Evolutionary conservation across 2,329 filamentous ascomycete genomes (phyloP), one percentile per base, ranked within the genome.

Genomic region (Tolypocladium tropicale): DNA sequence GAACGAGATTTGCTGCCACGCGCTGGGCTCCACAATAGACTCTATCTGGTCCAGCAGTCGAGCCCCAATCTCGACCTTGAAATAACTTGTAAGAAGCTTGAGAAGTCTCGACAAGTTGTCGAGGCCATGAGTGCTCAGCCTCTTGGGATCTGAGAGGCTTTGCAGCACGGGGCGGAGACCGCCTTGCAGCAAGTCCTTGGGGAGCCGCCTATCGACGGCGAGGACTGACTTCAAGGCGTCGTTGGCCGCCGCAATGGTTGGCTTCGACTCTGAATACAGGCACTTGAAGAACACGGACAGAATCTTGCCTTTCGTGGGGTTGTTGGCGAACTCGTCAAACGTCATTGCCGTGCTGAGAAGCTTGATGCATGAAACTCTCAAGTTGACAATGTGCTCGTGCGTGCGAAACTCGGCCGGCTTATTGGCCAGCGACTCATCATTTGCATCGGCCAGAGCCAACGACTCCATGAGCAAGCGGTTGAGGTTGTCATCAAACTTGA

Each of bases 201-300:
- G 94, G 30, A 99, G 73, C 68, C 97, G 96, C 64, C 89, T 90
- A 0, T 89, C 95, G 56, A 94, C 88, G 2, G 87, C 85, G 6
- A 99, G 79, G 10, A 97, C 92, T 28, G 89, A 88, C 64, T 90
- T 91, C 57, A 99, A 72, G 4, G 93, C 93, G 59, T 90, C 86
- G 67, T 96, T 96, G 7, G 95, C 94, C 5, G 94, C 93, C 57
- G 94, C 89, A 54, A 96, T 95, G 2, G 95, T 95, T 43, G 92
- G 89, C 51, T 88, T 86, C 4, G 92, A 95, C 66, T 95, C 91
- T 0, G 90, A 93, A 70, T 99, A 99, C 1, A 99, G 78, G 39
- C 90, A 95, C 67, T 96, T 97, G 80, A 99, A 99, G 74, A 99
- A 99, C 1, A 97, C 91, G 0, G 89, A 85, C 21, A 99, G 92